Evolutionary conservation across 768 basidiomycete species (phyloP).

Genomic region (Macrolepiota albuminosa): DNA sequence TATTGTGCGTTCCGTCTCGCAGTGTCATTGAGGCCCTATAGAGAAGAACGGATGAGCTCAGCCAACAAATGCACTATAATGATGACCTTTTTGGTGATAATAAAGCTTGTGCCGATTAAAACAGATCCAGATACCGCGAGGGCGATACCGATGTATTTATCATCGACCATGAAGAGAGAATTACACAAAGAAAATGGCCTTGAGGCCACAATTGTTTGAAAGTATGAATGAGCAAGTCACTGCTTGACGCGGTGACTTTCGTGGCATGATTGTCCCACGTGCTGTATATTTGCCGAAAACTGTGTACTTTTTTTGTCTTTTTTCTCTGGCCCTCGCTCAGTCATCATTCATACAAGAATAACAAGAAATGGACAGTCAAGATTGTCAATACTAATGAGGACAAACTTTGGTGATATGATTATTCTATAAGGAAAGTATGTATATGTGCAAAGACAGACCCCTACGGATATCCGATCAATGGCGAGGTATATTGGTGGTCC

Average conservation of each 20-base stretch:
- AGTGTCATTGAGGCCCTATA: conserved; percentile 89
- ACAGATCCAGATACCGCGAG: conserved; percentile 83
- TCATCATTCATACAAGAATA: neutral
- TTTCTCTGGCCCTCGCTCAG: neutral
- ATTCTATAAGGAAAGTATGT: neutral
- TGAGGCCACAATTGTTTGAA: conserved; percentile 11
- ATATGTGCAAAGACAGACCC: conserved; percentile 9
- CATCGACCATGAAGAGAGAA: conserved; percentile 60
- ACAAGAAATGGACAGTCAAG: conserved; percentile 1
- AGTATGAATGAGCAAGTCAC: neutral
- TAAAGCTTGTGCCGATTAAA: conserved; percentile 93
- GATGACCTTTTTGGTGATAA: conserved; percentile 95
- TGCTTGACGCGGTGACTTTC: conserved; percentile 1
- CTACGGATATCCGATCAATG: conserved; percentile 6
- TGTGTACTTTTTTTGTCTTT: neutral
- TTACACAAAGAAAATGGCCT: conserved; percentile 11
- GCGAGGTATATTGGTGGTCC: neutral
- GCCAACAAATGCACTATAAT: neutral
- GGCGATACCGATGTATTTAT: conserved; percentile 92
- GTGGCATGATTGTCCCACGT: conserved; percentile 20
- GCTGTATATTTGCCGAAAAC: conserved; percentile 7
- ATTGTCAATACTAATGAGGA: neutral
- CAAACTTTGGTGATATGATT: neutral
- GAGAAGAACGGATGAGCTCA: conserved; percentile 4
- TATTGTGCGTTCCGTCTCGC: conserved; percentile 44